These are phyloP conservation scores for Cairneyella variabilis DNA, from an alignment of 495 filamentous ascomycete species.

Conservation along the genomic window DNA sequence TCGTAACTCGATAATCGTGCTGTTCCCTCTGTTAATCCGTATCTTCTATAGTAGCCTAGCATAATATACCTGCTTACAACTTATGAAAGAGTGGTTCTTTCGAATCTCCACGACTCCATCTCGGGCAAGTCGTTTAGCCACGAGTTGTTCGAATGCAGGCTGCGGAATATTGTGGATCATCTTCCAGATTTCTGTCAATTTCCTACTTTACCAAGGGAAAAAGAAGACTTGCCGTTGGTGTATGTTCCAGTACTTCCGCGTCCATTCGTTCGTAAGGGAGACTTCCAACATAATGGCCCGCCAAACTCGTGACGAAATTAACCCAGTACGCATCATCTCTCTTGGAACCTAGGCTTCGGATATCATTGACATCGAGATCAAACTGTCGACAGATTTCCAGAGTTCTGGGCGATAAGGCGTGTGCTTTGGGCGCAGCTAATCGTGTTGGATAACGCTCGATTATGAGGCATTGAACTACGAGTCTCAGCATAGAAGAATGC, in stretches of 20 bases:
- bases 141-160: slow-evolving; percentile 22
- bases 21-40: not conserved
- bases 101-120: slow-evolving; percentile 11
- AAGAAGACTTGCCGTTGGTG: slow-evolving; percentile 10
- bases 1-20: slow-evolving; percentile 8
- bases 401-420: slow-evolving; percentile 21
- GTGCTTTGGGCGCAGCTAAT: slow-evolving; percentile 24
- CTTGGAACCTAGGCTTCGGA: slow-evolving; percentile 16
- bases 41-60: not conserved
- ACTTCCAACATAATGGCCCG: slow-evolving; percentile 14
- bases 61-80: slow-evolving; percentile 13
- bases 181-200: slow-evolving; percentile 1
- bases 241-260: slow-evolving; percentile 19
- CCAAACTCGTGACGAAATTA: slow-evolving; percentile 22
- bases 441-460: slow-evolving; percentile 22
- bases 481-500: not conserved
- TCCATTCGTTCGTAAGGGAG: slow-evolving; percentile 27
- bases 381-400: slow-evolving; percentile 26
- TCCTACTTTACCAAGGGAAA: not conserved
- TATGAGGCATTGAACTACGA: slow-evolving; percentile 14
- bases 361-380: slow-evolving; percentile 19
- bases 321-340: slow-evolving; percentile 24
- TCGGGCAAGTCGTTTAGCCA: slow-evolving; percentile 5
- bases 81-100: slow-evolving; percentile 17
- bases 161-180: slow-evolving; percentile 28